Evolutionary conservation across 331 rosid genomes (phyloP).

Genomic region (Prunus yedoensis): DNA sequence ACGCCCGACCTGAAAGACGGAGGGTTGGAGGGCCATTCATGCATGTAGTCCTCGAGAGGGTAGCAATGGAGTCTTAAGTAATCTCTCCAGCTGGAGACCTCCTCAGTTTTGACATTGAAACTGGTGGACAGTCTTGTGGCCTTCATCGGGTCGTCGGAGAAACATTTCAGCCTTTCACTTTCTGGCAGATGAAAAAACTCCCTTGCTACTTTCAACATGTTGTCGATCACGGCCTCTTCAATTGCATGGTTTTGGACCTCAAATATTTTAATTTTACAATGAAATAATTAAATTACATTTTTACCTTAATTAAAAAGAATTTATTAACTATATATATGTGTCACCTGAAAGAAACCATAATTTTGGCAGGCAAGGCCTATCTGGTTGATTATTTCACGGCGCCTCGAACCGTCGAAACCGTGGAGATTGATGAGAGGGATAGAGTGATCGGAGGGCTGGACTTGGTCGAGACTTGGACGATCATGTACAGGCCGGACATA

Average conservation of each 20-base stretch:
- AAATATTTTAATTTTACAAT: not conserved
- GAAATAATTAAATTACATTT: not conserved
- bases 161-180: constrained; percentile 15
- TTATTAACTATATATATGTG: no score
- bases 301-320: no score
- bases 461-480: constrained; percentile 22
- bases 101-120: constrained; percentile 21
- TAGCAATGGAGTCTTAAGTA: constrained; percentile 21
- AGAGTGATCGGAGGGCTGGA: constrained; percentile 2
- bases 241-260: constrained; percentile 30
- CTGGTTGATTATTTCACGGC: constrained; percentile 11
- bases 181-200: constrained; percentile 26
- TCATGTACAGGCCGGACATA: constrained; percentile 18
- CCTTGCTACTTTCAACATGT: constrained; percentile 9
- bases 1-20: constrained; percentile 12
- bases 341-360: constrained; percentile 29
- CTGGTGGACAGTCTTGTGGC: constrained; percentile 16
- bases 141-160: constrained; percentile 21
- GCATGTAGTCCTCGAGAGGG: constrained; percentile 13
- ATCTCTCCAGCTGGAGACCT: constrained; percentile 20
- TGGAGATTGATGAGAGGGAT: constrained; percentile 28
- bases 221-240: constrained; percentile 8
- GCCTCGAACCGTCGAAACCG: constrained; percentile 3
- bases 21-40: constrained; percentile 26
- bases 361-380: constrained; percentile 25